Conservation (phyloP, 306 rosid species). For the Adenanthera pavonina region DNA sequence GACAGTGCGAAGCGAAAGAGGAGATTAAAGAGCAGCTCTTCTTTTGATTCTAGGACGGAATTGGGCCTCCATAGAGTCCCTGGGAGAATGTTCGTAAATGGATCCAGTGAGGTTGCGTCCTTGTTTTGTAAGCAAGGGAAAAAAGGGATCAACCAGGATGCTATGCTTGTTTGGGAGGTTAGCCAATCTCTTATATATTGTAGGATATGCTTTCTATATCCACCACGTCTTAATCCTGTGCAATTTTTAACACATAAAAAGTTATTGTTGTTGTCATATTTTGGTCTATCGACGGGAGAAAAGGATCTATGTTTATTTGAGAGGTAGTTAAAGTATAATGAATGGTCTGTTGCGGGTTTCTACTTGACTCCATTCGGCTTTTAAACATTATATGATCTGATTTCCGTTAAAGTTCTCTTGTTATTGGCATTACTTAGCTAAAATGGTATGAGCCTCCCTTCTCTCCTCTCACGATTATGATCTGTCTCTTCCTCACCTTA, state of each 20-base stretch:
- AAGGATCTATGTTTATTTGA: background rate
- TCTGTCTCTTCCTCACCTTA: background rate
- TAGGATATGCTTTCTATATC: constrained; percentile 19
- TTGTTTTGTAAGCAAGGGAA: constrained; percentile 71
- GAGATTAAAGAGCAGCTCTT: constrained; percentile 46
- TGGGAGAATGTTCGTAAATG: constrained; percentile 65
- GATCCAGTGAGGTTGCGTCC: constrained; percentile 64
- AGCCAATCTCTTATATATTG: constrained; percentile 29
- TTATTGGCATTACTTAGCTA: background rate
- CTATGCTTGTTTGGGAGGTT: constrained; percentile 97
- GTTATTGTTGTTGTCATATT: background rate
- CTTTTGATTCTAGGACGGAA: constrained; percentile 51
- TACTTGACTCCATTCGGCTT: background rate
- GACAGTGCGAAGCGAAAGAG: constrained; percentile 52
- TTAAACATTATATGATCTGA: background rate
- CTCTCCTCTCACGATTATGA: background rate
- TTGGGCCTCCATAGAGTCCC: constrained; percentile 62
- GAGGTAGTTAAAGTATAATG: constrained; percentile 10
- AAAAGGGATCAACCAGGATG: constrained; percentile 84
- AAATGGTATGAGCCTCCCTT: background rate
- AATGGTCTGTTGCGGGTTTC: constrained; percentile 20
- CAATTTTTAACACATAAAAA: background rate
- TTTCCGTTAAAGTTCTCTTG: background rate
- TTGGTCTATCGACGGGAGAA: background rate
- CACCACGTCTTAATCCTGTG: background rate